Conservation (phyloP, 1,139 yeast genomes). For the Suhomyces yuchorum region DNA sequence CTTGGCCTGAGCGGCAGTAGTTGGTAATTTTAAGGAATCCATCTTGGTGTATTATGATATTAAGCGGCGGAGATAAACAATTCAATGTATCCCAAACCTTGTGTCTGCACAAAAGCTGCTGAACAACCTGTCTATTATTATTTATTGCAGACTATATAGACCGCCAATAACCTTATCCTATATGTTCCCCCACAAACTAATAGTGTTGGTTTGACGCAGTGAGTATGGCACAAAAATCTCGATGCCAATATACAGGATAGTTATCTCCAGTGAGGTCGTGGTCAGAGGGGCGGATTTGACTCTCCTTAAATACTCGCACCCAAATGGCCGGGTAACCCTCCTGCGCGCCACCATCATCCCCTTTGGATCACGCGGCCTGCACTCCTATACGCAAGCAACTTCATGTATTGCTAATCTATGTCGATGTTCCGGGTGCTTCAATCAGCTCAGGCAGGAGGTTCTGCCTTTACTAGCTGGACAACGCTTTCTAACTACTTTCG, state of each 20-base stretch:
- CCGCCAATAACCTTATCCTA: constrained; percentile 9
- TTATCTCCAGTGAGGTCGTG: constrained; percentile 7
- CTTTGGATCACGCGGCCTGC: constrained; percentile 59
- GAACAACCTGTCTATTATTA: constrained; percentile 13
- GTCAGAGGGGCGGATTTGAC: constrained; percentile 7
- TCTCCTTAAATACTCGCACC: constrained; percentile 29
- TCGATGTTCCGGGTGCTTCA: background rate
- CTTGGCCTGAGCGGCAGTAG: constrained; percentile 79
- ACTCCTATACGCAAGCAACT: constrained; percentile 6
- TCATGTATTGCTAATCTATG: constrained; percentile 10
- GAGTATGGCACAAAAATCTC: constrained; percentile 10
- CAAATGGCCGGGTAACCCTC: constrained; percentile 32
- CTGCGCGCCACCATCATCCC: constrained; percentile 75
- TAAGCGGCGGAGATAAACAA: constrained; percentile 38
- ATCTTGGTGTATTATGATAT: constrained; percentile 29
- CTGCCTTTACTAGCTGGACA: background rate
- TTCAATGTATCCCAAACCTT: constrained; percentile 43
- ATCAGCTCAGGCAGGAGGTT: background rate
- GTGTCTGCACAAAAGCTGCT: constrained; percentile 14
- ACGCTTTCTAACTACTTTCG: background rate
- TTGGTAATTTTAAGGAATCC: constrained; percentile 77
- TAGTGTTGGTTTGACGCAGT: constrained; percentile 8
- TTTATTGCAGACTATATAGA: constrained; percentile 15
- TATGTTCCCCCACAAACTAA: constrained; percentile 14
- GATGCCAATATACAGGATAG: constrained; percentile 14